Percentiles rank a stretch among this genome's conserved stretches.
phyloP scores from a whole-genome alignment of 2,329 filamentous ascomycete genomes.

The Claviceps sp. region DNA sequence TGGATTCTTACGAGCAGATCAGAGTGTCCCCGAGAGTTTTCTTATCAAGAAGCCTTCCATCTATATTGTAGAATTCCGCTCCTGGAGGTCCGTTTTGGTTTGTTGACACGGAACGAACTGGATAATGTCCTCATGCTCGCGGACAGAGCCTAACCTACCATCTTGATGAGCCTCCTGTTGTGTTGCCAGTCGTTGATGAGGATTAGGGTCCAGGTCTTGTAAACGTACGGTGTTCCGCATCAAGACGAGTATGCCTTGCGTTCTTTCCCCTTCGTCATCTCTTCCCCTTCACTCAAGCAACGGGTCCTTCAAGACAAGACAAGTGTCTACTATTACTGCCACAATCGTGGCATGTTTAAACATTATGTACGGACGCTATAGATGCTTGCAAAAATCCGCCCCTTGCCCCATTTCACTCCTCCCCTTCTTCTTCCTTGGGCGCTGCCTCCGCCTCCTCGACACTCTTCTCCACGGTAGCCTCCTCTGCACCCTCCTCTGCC shows the following conservation, averaged over 20 bases:
- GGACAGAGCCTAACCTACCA: no score
- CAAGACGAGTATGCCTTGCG: neutral
- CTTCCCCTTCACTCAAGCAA: neutral
- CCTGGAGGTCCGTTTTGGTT: no score
- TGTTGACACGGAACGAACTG: no score
- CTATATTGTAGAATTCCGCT: no score
- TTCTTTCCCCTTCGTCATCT: neutral
- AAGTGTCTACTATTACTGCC: neutral
- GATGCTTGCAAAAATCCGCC: neutral
- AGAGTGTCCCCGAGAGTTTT: no score
- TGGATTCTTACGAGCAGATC: no score
- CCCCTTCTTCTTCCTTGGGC: neutral
- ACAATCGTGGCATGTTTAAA: conserved; percentile 14
- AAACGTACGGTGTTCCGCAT: neutral
- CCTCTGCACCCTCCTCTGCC: conserved; percentile 5
- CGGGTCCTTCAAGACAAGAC: neutral
- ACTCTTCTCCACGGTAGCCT: conserved; percentile 3
- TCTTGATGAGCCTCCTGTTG: no score
- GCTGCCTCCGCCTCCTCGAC: neutral
- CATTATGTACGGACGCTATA: conserved; percentile 23
- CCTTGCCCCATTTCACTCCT: neutral
- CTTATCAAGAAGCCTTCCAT: no score
- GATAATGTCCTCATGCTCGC: no score
- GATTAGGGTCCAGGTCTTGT: no score
- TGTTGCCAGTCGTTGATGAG: no score